Evolutionary conservation across 2,329 filamentous ascomycete species (phyloP).

Genomic region (Diplodia mutila): DNA sequence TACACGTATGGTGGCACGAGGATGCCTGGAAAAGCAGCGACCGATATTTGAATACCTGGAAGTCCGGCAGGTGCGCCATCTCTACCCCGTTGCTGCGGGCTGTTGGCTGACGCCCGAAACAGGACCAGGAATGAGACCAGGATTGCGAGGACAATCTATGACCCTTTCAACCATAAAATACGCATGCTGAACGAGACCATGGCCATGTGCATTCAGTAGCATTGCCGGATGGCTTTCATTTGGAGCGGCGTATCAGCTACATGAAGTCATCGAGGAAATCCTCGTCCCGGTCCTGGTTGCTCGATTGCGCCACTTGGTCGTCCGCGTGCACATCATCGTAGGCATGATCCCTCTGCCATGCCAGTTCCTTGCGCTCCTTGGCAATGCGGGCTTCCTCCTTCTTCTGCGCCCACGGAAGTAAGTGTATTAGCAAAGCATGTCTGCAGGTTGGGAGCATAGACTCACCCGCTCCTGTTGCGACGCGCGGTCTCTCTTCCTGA

Average conservation of each 20-base stretch:
- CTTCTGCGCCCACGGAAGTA: slow-evolving; percentile 53
- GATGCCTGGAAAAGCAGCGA: slow-evolving; percentile 18
- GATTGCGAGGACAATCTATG: slow-evolving; percentile 48
- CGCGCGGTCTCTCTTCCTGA: slow-evolving; percentile 72
- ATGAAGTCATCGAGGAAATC: slow-evolving; percentile 93
- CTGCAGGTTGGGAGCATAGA: background rate
- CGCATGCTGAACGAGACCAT: slow-evolving; percentile 75
- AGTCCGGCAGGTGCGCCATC: slow-evolving; percentile 1
- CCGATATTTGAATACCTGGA: slow-evolving; percentile 10
- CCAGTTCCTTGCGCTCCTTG: slow-evolving; percentile 84
- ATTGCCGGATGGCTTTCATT: background rate
- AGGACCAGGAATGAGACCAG: background rate
- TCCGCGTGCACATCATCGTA: slow-evolving; percentile 92
- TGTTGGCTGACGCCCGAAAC: background rate
- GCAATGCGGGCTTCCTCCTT: slow-evolving; percentile 75
- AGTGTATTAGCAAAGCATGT: background rate
- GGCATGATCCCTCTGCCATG: slow-evolving; percentile 95
- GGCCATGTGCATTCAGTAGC: slow-evolving; percentile 58
- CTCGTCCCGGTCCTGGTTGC: slow-evolving; percentile 81
- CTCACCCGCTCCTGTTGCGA: slow-evolving; percentile 64
- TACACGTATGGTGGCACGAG: slow-evolving; percentile 55
- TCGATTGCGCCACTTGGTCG: slow-evolving; percentile 74
- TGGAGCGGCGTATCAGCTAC: slow-evolving; percentile 41
- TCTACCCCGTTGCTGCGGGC: background rate
- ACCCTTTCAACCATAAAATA: slow-evolving; percentile 70